Evolutionary conservation across 2,329 filamentous ascomycete genomes (phyloP).

Genomic region (Mycogone perniciosa): DNA sequence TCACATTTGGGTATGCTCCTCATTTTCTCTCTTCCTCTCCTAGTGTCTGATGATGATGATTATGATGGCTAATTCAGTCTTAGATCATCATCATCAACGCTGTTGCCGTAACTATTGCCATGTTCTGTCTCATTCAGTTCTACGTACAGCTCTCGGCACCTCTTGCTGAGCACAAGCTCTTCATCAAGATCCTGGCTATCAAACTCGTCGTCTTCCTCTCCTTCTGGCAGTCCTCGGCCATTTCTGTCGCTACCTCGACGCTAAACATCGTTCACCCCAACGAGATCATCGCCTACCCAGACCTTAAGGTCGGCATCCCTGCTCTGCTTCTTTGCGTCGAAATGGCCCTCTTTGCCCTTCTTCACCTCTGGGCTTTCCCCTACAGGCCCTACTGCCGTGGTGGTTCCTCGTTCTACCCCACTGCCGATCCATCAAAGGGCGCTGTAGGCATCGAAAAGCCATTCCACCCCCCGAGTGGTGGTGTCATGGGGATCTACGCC

Average conservation of each 20-base stretch:
- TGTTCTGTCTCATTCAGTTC: constrained; percentile 86
- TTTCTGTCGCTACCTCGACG: constrained; percentile 47
- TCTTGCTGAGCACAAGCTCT: constrained; percentile 62
- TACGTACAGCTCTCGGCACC: constrained; percentile 69
- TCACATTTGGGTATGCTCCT: constrained; percentile 67
- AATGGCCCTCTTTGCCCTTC: constrained; percentile 72
- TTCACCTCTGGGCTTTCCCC: constrained; percentile 79
- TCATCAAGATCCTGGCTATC: constrained; percentile 78
- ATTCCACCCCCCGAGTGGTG: constrained; percentile 51
- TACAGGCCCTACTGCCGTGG: constrained; percentile 59
- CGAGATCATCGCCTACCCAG: constrained; percentile 58
- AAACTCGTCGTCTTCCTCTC: constrained; percentile 88
- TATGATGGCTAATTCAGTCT: constrained; percentile 3
- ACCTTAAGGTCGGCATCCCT: constrained; percentile 76
- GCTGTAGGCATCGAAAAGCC: constrained; percentile 38
- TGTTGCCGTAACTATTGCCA: constrained; percentile 69
- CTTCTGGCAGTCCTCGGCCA: constrained; percentile 68
- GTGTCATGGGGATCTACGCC: constrained; percentile 58
- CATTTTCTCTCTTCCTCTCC: constrained; percentile 2
- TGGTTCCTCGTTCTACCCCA: constrained; percentile 42
- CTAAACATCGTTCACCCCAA: constrained; percentile 58
- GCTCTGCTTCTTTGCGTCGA: constrained; percentile 73
- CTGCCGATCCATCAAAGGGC: constrained; percentile 34
- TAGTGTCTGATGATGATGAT: neutral
- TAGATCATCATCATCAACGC: constrained; percentile 63